Percentiles rank a stretch among this genome's conserved stretches.
phyloP scores from a whole-genome alignment of 2,329 filamentous ascomycete genomes.

The Elsinoe batatas region DNA sequence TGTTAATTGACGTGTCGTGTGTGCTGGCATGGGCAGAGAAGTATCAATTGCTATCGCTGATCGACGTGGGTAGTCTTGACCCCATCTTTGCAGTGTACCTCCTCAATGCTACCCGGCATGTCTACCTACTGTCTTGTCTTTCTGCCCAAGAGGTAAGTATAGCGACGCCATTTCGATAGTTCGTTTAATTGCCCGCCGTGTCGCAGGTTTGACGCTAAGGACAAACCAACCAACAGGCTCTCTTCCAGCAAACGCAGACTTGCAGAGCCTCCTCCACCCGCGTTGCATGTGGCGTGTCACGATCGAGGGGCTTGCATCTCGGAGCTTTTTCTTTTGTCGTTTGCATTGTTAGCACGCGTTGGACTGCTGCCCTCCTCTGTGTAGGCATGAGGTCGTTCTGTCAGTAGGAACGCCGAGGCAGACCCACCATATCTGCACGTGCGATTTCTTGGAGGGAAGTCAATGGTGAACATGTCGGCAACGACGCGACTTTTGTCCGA shows the following conservation, averaged over 20 bases:
- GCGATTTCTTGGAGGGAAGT: background rate
- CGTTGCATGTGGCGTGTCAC: slow-evolving; percentile 12
- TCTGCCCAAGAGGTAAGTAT: background rate
- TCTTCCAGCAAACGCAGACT: background rate
- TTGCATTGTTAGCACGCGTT: background rate
- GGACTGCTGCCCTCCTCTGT: background rate
- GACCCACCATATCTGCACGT: background rate
- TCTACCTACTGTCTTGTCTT: background rate
- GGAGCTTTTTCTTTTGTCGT: slow-evolving; percentile 31
- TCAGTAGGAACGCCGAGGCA: background rate
- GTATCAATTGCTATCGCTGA: background rate
- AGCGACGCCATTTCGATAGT: background rate
- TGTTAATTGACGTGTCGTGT: background rate
- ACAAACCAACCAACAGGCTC: slow-evolving; percentile 12
- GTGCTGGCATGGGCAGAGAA: background rate
- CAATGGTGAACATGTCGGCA: background rate
- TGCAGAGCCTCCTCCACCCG: slow-evolving; percentile 12
- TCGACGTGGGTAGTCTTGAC: background rate
- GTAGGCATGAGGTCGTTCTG: background rate
- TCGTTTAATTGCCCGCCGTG: slow-evolving; percentile 9
- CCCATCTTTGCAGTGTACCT: background rate
- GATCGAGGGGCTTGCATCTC: slow-evolving; percentile 6
- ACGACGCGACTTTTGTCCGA: too few species aligned
- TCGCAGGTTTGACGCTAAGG: slow-evolving; percentile 8
- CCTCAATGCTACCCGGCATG: background rate